phyloP scores from a whole-genome alignment of 78 protist species.

The Ministeria vibrans region DNA sequence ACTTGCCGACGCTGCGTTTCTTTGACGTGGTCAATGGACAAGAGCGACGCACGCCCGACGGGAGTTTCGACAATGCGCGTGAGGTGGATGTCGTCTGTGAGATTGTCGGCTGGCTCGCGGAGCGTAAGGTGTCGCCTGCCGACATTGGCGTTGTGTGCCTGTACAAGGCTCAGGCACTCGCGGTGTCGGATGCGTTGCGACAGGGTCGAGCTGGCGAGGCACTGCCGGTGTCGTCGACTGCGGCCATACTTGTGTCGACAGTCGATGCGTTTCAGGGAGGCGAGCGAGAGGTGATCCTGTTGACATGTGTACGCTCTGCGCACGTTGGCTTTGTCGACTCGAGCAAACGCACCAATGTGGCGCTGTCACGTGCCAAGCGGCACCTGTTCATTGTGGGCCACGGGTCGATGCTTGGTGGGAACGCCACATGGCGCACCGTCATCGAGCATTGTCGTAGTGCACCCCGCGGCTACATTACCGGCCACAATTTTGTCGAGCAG shows the following conservation, averaged over 20 bases:
- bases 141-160: conserved; percentile 62
- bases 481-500: not conserved
- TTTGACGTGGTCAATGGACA: not conserved
- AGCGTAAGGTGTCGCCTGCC: conserved; percentile 4
- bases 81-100: conserved; percentile 26
- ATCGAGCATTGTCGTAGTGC: not conserved
- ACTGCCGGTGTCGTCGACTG: not conserved
- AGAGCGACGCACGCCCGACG: conserved; percentile 10
- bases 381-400: conserved; percentile 64
- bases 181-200: not conserved
- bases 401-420: not conserved
- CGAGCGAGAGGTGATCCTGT: conserved; percentile 62
- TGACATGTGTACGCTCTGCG: conserved; percentile 36
- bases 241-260: conserved; percentile 31
- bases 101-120: conserved; percentile 17
- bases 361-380: conserved; percentile 73
- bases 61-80: conserved; percentile 29
- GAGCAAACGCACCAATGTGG: conserved; percentile 72
- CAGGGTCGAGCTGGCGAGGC: not conserved
- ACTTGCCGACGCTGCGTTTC: conserved; percentile 35
- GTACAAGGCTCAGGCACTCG: conserved; percentile 24
- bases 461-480: not conserved
- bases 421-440: not conserved
- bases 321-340: conserved; percentile 54
- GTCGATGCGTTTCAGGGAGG: conserved; percentile 86